A percentile compares a stretch with the other conserved stretches of the same genome.
These are phyloP conservation scores for Cyclotella sp. DNA, from an alignment of 108 stramenopile genomes.

Conservation along the genomic window DNA sequence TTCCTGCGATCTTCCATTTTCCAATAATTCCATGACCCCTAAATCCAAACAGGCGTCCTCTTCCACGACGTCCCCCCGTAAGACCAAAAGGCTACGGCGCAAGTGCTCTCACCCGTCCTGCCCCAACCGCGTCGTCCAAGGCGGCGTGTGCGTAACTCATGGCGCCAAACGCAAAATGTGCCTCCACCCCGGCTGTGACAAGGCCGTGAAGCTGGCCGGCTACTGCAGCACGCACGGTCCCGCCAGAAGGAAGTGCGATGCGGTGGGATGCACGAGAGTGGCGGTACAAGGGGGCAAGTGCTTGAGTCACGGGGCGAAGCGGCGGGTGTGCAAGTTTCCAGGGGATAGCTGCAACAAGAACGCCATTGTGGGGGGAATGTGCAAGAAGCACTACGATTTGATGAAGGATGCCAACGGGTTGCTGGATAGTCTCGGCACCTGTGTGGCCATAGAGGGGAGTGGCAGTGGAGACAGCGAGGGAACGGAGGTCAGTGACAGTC, in stretches of 20 bases:
- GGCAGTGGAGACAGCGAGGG: slow-evolving; percentile 11
- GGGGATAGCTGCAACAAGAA: slow-evolving; percentile 47
- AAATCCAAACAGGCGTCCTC: too few relatives aligned
- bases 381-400: slow-evolving; percentile 60
- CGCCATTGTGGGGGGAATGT: slow-evolving; percentile 54
- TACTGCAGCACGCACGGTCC: slow-evolving; percentile 52
- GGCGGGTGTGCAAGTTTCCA: slow-evolving; percentile 37
- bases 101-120: slow-evolving; percentile 40
- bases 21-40: neutral
- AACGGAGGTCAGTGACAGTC: slow-evolving; percentile 1
- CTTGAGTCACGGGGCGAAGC: slow-evolving; percentile 45
- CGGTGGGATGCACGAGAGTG: slow-evolving; percentile 21
- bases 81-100: slow-evolving; percentile 42
- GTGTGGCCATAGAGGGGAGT: slow-evolving; percentile 14
- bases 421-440: slow-evolving; percentile 25
- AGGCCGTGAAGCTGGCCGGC: slow-evolving; percentile 51
- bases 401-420: slow-evolving; percentile 37
- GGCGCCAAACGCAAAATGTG: slow-evolving; percentile 53
- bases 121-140: slow-evolving; percentile 56
- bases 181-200: slow-evolving; percentile 35
- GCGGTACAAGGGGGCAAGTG: slow-evolving; percentile 53
- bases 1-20: neutral
- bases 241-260: slow-evolving; percentile 35
- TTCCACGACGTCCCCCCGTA: neutral
- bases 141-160: slow-evolving; percentile 58